phyloP scores from a whole-genome alignment of 257 asterid species.

The Fraxinus cuspidata region DNA sequence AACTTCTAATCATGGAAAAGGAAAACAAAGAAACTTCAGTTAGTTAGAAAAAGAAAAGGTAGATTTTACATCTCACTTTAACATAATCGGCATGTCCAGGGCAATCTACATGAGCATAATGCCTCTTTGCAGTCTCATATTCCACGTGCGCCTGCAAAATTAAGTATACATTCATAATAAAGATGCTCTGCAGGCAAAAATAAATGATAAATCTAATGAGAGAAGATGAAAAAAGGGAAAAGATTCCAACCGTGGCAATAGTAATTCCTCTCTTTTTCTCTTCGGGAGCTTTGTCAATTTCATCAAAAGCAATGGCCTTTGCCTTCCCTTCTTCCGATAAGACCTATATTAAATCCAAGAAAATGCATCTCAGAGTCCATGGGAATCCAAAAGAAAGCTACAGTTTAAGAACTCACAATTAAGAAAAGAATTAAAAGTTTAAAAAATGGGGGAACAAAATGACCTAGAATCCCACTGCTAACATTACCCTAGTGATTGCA shows the following conservation, averaged over 20 bases:
- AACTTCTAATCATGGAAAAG: slow-evolving; percentile 1
- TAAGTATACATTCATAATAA: slow-evolving; percentile 24
- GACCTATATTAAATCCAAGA: slow-evolving; percentile 46
- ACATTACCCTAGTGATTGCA: slow-evolving; percentile 80
- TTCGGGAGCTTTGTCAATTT: slow-evolving; percentile 97
- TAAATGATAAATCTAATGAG: neutral
- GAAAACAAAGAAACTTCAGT: neutral
- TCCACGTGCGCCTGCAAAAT: slow-evolving; percentile 90
- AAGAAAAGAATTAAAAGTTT: neutral
- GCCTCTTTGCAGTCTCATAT: slow-evolving; percentile 87
- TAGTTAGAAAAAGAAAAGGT: neutral
- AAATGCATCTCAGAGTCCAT: slow-evolving; percentile 1
- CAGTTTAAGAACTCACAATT: neutral
- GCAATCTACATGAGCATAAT: slow-evolving; percentile 96
- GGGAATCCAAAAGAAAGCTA: neutral
- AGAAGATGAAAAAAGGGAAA: neutral
- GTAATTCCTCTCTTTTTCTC: slow-evolving; percentile 98
- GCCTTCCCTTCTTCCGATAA: slow-evolving; percentile 90
- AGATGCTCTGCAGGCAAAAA: slow-evolving; percentile 6
- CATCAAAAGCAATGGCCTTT: slow-evolving; percentile 90
- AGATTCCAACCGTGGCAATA: slow-evolving; percentile 70
- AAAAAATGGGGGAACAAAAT: neutral
- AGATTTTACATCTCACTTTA: slow-evolving; percentile 52
- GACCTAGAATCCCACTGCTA: neutral
- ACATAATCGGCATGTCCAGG: slow-evolving; percentile 99